phyloP scores from a whole-genome alignment of 768 basidiomycete genomes.

The Daedaleopsis nitida region DNA sequence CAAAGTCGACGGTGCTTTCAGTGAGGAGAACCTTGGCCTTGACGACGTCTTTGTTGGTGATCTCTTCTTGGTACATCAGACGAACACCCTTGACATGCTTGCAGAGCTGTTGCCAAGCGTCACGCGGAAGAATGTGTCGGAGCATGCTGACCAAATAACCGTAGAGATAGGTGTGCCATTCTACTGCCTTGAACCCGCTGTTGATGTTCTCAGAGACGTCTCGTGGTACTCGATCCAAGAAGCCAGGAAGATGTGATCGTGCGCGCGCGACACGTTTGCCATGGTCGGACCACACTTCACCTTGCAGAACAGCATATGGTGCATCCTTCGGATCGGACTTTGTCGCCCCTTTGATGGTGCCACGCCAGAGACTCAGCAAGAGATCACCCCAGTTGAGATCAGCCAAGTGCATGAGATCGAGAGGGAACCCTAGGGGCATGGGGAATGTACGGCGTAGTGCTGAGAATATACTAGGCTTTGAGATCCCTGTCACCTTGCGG shows the following conservation, averaged over 20 bases:
- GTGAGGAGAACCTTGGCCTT: conserved; percentile 24
- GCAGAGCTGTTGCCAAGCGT: conserved; percentile 33
- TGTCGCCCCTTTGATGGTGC: conserved; percentile 25
- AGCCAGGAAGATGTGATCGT: conserved; percentile 38
- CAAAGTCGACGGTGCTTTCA: conserved; percentile 36
- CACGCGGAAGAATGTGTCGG: conserved; percentile 22
- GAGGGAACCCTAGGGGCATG: conserved; percentile 33
- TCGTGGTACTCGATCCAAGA: conserved; percentile 44
- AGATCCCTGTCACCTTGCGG: conserved; percentile 36
- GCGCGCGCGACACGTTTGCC: conserved; percentile 35
- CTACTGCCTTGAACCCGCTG: conserved; percentile 34
- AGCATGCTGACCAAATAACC: conserved; percentile 30
- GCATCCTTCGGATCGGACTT: conserved; percentile 34
- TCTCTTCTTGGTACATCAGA: conserved; percentile 25
- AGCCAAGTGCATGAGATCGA: conserved; percentile 43
- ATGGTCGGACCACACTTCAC: conserved; percentile 37
- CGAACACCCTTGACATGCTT: conserved; percentile 29
- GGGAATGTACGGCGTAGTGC: conserved; percentile 29
- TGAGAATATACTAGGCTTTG: conserved; percentile 36
- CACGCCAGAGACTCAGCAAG: conserved; percentile 36
- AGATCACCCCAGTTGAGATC: conserved; percentile 41
- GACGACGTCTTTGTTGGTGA: conserved; percentile 1
- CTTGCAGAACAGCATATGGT: conserved; percentile 13
- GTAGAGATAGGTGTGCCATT: conserved; percentile 27
- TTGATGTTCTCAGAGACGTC: conserved; percentile 43